These are phyloP conservation scores for Setaria viridis DNA, from an alignment of 202 grass and related monocot genomes.

Conservation along the genomic window DNA sequence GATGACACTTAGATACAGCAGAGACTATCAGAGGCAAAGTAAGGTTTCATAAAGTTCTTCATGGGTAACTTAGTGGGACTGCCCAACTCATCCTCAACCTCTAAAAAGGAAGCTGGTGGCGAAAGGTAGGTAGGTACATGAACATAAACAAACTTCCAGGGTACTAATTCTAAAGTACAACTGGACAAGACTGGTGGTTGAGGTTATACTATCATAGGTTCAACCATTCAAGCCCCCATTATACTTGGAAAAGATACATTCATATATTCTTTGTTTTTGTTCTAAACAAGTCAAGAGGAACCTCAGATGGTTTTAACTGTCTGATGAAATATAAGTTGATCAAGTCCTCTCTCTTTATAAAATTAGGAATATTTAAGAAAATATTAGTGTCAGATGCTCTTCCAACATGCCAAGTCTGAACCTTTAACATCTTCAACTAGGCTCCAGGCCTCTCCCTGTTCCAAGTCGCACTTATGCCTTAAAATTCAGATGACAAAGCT, in stretches of 20 bases:
- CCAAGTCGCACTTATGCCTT: constrained; percentile 22
- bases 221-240: background rate
- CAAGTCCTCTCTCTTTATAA: background rate
- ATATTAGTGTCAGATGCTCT: constrained; percentile 58
- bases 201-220: background rate
- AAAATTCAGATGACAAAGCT: constrained; percentile 24
- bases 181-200: constrained; percentile 16
- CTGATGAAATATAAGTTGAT: background rate
- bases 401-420: constrained; percentile 59
- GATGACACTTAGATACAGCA: constrained; percentile 11
- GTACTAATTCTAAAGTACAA: background rate
- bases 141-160: background rate
- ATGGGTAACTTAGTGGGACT: background rate
- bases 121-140: background rate
- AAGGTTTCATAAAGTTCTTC: background rate
- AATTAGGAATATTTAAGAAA: constrained; percentile 5
- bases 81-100: background rate
- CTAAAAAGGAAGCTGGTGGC: background rate
- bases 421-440: constrained; percentile 51
- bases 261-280: background rate
- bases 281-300: background rate
- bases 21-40: background rate
- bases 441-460: constrained; percentile 54
- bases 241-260: background rate
- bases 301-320: background rate